phyloP scores from a whole-genome alignment of 1,284 basidiomycete species.

The Microbotryum silenes-acaulis region DNA sequence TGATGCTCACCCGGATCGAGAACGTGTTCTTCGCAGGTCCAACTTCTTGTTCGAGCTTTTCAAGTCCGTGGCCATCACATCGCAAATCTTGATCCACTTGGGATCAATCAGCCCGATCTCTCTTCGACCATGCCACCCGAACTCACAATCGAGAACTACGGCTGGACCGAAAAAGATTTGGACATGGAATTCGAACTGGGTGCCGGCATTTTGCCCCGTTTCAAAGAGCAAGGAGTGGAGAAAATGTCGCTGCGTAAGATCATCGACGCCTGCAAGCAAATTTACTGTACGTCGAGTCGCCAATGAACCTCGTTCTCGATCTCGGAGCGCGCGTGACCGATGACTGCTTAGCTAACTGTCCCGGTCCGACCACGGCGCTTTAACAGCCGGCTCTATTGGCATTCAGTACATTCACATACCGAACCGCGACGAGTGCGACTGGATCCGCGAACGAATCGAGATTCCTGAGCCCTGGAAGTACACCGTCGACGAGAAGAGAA shows the following conservation, averaged over 20 bases:
- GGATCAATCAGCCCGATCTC: slow-evolving; percentile 82
- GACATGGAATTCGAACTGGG: slow-evolving; percentile 91
- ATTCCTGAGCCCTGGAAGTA: slow-evolving; percentile 98
- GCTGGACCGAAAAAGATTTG: slow-evolving; percentile 87
- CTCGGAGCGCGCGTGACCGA: neutral
- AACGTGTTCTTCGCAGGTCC: slow-evolving; percentile 53
- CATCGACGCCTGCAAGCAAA: slow-evolving; percentile 82
- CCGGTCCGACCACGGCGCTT: too few relatives aligned
- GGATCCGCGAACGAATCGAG: slow-evolving; percentile 95
- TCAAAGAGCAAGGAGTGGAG: slow-evolving; percentile 71
- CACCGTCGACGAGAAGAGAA: slow-evolving; percentile 93
- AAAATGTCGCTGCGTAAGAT: slow-evolving; percentile 88
- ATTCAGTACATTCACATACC: slow-evolving; percentile 98
- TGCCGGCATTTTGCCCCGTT: slow-evolving; percentile 92
- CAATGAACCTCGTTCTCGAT: too few relatives aligned
- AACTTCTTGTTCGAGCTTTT: slow-evolving; percentile 93
- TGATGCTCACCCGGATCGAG: neutral
- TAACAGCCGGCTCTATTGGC: slow-evolving; percentile 77
- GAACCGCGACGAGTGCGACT: slow-evolving; percentile 97
- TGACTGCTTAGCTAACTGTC: neutral
- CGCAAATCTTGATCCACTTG: slow-evolving; percentile 90
- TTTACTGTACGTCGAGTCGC: slow-evolving; percentile 67
- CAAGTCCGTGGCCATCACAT: slow-evolving; percentile 98
- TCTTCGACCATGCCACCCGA: slow-evolving; percentile 69
- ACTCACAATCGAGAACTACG: slow-evolving; percentile 84